phyloP scores from a whole-genome alignment of 2,329 filamentous ascomycete genomes.

The Arthroderma uncinatum region DNA sequence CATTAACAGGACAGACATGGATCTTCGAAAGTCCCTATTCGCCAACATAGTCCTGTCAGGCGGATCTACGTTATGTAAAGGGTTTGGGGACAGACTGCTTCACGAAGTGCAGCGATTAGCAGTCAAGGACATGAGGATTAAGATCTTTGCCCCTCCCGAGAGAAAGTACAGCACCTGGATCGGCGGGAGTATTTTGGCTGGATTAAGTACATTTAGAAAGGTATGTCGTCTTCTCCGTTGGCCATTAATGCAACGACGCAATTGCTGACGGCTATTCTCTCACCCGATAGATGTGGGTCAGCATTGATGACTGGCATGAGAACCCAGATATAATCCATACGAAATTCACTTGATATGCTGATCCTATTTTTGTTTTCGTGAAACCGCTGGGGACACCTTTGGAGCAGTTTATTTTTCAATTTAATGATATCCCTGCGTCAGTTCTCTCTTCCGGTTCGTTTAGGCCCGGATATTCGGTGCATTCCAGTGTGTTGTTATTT shows the following conservation, averaged over 20 bases:
- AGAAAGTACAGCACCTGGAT: constrained; percentile 99
- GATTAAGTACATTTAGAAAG: constrained; percentile 96
- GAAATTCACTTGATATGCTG: constrained; percentile 64
- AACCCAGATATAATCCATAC: constrained; percentile 98
- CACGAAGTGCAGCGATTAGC: constrained; percentile 86
- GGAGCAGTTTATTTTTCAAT: constrained; percentile 5
- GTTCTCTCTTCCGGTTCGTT: neutral
- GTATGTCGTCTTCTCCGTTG: constrained; percentile 40
- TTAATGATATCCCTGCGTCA: constrained; percentile 4
- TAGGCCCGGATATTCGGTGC: neutral
- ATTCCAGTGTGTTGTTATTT: neutral
- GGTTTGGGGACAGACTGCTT: constrained; percentile 85
- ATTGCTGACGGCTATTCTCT: constrained; percentile 6
- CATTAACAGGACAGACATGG: constrained; percentile 89
- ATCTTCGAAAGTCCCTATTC: constrained; percentile 85
- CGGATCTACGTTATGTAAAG: constrained; percentile 90
- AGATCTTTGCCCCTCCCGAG: constrained; percentile 96
- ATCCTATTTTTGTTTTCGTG: constrained; percentile 1
- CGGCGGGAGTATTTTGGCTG: constrained; percentile 90
- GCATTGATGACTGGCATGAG: constrained; percentile 99
- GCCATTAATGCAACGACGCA: neutral
- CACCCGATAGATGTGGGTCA: constrained; percentile 83
- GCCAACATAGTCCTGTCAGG: constrained; percentile 96
- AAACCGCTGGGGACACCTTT: neutral
- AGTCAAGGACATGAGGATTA: constrained; percentile 98